Base-by-base conservation (phyloP, 2,329 filamentous ascomycete species). In the Botrytis fragariae region DNA sequence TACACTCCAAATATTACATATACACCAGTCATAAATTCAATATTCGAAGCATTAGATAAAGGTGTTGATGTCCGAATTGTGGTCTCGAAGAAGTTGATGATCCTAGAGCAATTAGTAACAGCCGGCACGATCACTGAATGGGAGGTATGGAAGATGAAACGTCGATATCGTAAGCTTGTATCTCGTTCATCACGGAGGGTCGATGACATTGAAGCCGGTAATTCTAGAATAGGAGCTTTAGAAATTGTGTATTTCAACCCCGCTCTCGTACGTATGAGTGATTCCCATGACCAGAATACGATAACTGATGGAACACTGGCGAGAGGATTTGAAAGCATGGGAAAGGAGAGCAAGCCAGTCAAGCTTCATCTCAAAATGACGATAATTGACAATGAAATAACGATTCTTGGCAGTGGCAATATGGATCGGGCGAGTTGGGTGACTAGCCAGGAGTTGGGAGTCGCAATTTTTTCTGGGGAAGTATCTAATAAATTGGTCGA, bases 361-460 rank as follows among this genome's bases (percentile, higher is more conserved):
- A 90, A 93, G 71, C 91, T 90, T 7, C 93, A 97, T 82, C 84
- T 95, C 73, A 97, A 97, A 81, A 86, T 94, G 79, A 91, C 89
- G 0, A 86, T 94, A 71, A 87, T 95, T 4, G 93, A 97, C 80
- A 85, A 85, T 1, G 85, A 89, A 74, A 88, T 90, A 32, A 84
- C 91, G 1, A 85, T 96, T 0, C 83, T 96, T 4, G 93, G 93
- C 0, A 95, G 92, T 29, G 93, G 93, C 1, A 97, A 97, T 80
- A 89, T 95, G 86, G 93, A 97, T 82, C 87, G 93, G 1, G 93
- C 93, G 12, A 95, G 92, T 80, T 96, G 92, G 92, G 95, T 89
- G 82, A 96, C 93, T 8, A 95, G 92, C 81, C 93, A 96, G 82
- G 93, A 97, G 82, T 83, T 96, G 35, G 93, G 93, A 1, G 84